These are phyloP conservation scores for Eucalyptus shirleyi DNA, from an alignment of 345 rosid species.

Conservation along the genomic window DNA sequence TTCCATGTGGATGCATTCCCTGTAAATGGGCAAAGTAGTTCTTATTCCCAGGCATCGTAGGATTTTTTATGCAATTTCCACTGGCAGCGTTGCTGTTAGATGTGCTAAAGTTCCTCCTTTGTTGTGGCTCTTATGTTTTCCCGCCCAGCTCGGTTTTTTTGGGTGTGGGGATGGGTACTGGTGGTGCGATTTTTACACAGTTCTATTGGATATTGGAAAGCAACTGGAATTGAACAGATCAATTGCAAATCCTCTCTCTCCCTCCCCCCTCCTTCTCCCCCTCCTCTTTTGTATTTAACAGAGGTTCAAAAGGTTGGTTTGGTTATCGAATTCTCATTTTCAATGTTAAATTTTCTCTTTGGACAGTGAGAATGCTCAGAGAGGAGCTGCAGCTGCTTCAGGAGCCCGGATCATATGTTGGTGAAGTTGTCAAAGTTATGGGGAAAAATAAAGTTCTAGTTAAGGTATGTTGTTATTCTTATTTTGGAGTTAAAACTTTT, in stretches of 20 bases:
- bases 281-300: neutral
- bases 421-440: slow-evolving; percentile 99
- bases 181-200: neutral
- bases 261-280: neutral
- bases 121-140: neutral
- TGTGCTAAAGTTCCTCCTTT: neutral
- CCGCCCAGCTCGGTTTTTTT: neutral
- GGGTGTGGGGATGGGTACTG: neutral
- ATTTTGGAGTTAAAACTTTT: neutral
- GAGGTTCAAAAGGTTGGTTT: neutral
- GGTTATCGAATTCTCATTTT: neutral
- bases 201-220: neutral
- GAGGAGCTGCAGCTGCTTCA: slow-evolving; percentile 97
- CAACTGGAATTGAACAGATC: neutral
- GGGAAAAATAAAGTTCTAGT: slow-evolving; percentile 95
- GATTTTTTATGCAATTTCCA: neutral
- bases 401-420: slow-evolving; percentile 99
- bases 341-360: neutral
- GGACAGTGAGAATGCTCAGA: slow-evolving; percentile 83
- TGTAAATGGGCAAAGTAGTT: neutral
- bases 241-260: neutral
- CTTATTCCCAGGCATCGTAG: neutral
- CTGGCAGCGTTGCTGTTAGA: neutral
- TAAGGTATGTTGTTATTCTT: slow-evolving; percentile 31
- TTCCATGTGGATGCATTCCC: neutral